Evolutionary conservation across 108 stramenopile genomes (phyloP).

Genomic region (Cyclotella sp.): DNA sequence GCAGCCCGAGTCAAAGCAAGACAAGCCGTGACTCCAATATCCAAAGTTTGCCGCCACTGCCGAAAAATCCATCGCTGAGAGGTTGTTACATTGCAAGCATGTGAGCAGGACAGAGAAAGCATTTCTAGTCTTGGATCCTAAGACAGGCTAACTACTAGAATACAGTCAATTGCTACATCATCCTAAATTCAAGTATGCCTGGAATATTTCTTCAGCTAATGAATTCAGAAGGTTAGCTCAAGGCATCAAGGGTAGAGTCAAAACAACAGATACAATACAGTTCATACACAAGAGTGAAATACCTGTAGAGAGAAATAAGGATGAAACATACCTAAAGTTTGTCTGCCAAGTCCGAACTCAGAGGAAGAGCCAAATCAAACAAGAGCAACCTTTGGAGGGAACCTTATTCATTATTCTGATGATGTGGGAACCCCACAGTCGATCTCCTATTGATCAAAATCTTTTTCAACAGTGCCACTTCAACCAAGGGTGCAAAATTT

Average conservation of each 20-base stretch:
- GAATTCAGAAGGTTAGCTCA: neutral
- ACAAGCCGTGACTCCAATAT: too few species aligned
- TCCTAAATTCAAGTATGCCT: slow-evolving; percentile 12
- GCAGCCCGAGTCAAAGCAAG: neutral
- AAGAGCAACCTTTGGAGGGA: slow-evolving; percentile 1
- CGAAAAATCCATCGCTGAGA: slow-evolving; percentile 2
- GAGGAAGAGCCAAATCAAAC: neutral
- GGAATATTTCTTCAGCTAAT: neutral
- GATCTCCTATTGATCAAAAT: slow-evolving; percentile 40
- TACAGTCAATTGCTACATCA: slow-evolving; percentile 1
- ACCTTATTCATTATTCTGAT: slow-evolving; percentile 36
- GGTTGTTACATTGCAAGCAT: slow-evolving; percentile 8
- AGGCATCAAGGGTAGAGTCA: slow-evolving; percentile 2
- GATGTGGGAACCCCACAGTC: slow-evolving; percentile 25
- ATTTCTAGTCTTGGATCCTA: slow-evolving; percentile 16
- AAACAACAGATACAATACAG: slow-evolving; percentile 34
- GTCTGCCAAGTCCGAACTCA: neutral
- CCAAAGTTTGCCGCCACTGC: neutral
- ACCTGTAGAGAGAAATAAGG: slow-evolving; percentile 18
- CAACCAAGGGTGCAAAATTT: slow-evolving; percentile 31
- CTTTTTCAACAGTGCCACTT: slow-evolving; percentile 51
- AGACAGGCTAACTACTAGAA: slow-evolving; percentile 22
- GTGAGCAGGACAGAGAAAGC: neutral
- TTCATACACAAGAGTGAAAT: slow-evolving; percentile 37
- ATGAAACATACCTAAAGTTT: slow-evolving; percentile 12